Percentiles rank a stretch among this genome's conserved stretches.
These are phyloP conservation scores for Rhizophagus prolifer DNA, from an alignment of 192 early-diverging fungal species.

Conservation along the genomic window DNA sequence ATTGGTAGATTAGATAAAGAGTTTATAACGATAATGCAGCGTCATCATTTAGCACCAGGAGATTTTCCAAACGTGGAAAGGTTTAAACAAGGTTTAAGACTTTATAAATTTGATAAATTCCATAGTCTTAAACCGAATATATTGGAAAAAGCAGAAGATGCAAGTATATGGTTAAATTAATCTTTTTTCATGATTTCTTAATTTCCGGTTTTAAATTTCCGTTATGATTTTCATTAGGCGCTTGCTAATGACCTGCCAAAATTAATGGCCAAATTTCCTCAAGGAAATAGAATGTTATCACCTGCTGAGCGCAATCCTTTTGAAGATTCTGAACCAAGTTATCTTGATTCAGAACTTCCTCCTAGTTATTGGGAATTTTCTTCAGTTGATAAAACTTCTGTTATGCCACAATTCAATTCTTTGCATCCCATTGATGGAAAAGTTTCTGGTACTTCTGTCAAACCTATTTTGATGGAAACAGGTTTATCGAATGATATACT, in stretches of 20 bases:
- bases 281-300: constrained; percentile 70
- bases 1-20: constrained; percentile 71
- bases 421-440: constrained; percentile 59
- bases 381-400: constrained; percentile 49
- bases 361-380: constrained; percentile 57
- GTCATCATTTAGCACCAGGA: constrained; percentile 69
- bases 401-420: constrained; percentile 47
- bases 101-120: constrained; percentile 83
- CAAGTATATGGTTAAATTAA: background rate
- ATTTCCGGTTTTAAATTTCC: background rate
- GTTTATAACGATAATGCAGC: constrained; percentile 71
- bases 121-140: constrained; percentile 72
- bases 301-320: constrained; percentile 60
- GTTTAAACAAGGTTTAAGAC: constrained; percentile 65
- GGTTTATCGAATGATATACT: constrained; percentile 65
- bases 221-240: constrained; percentile 44
- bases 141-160: constrained; percentile 59
- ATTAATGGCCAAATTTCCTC: constrained; percentile 76
- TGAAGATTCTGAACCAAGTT: constrained; percentile 23
- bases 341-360: constrained; percentile 30
- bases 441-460: constrained; percentile 51
- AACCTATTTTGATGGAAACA: constrained; percentile 61
- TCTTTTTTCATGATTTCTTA: background rate
- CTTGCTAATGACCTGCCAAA: constrained; percentile 70
- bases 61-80: constrained; percentile 83